Conservation (phyloP, 2,329 filamentous ascomycete species). For the Ustulina deusta region DNA sequence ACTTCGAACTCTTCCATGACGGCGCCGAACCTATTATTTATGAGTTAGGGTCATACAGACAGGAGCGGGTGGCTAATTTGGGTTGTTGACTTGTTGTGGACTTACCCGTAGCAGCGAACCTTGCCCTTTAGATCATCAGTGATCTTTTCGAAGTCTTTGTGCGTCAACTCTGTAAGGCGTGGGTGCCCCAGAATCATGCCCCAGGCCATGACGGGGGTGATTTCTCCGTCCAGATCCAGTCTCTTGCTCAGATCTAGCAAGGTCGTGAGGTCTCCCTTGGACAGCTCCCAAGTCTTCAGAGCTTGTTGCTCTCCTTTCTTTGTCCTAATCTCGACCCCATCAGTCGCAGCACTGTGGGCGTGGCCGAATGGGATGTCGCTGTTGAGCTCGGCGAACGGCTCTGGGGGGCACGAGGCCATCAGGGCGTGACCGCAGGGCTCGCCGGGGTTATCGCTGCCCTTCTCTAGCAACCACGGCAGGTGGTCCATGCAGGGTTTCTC, state of each 20-base stretch:
- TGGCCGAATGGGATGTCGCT: conserved; percentile 66
- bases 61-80: background rate
- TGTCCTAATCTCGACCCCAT: conserved; percentile 60
- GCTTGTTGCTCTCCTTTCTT: conserved; percentile 49
- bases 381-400: conserved; percentile 64
- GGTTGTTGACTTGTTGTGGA: conserved; percentile 51
- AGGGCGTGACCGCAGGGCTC: conserved; percentile 88
- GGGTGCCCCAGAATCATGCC: conserved; percentile 81
- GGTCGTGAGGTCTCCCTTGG: conserved; percentile 80
- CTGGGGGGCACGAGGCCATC: conserved; percentile 91
- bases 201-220: conserved; percentile 97
- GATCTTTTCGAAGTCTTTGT: conserved; percentile 77
- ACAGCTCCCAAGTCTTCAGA: conserved; percentile 83
- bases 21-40: conserved; percentile 65
- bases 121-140: conserved; percentile 81
- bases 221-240: conserved; percentile 86
- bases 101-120: conserved; percentile 91
- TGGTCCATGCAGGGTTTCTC: conserved; percentile 95
- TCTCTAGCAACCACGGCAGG: conserved; percentile 80
- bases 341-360: conserved; percentile 48
- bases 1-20: conserved; percentile 77
- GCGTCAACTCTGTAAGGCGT: conserved; percentile 72
- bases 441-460: conserved; percentile 68
- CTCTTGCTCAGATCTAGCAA: conserved; percentile 86
- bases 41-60: conserved; percentile 32